Base-by-base conservation (phyloP, 106 monocot species). In the Acorus gramineus region DNA sequence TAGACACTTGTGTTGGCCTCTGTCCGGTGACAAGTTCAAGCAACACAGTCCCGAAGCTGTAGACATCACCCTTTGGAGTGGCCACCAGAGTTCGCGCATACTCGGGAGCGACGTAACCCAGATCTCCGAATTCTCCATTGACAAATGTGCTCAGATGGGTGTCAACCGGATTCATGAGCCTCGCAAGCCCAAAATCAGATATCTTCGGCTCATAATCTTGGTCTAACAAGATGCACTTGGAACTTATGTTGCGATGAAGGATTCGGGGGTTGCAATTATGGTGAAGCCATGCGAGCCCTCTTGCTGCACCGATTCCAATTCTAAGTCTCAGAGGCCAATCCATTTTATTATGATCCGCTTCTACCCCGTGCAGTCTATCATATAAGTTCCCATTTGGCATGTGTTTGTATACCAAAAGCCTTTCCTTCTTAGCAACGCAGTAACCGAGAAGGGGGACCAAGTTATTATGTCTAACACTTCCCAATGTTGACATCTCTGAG, bases 91-190 rank as follows among this genome's bases (percentile, higher is more conserved):
- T 93, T 2, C 89, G 82, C 2, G 78, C 64, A 62, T 89, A 93
- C 55, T 93, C 89, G 3, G 93, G 89, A 8, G 93, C 93, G 10
- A 89, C 85, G 58, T 93, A 93, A 7, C 93, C 93, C 50, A 89
- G 64, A 73, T 93, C 93, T 2, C 93, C 89, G 62, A 93, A 93
- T 64, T 89, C 93, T 13, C 89, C 93, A 63, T 89, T 93, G 42
- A 93, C 85, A 46, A 86, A 89, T 8, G 93, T 93, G 49, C 93
- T 93, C 6, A 93, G 75, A 79, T 93, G 93, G 8, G 93, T 93
- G 69, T 93, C 93, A 46, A 93, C 56, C 0, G 93, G 93, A 65
- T 93, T 93, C 93, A 93, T 89, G 12, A 93, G 72, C 66, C 89
- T 70, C 11, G 93, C 89, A 49, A 93, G 81, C 13, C 89, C 93